Evolutionary conservation across 2,329 filamentous ascomycete genomes (phyloP), one percentile per base, ranked within the genome.

Genomic region (Diaporthe sp.): DNA sequence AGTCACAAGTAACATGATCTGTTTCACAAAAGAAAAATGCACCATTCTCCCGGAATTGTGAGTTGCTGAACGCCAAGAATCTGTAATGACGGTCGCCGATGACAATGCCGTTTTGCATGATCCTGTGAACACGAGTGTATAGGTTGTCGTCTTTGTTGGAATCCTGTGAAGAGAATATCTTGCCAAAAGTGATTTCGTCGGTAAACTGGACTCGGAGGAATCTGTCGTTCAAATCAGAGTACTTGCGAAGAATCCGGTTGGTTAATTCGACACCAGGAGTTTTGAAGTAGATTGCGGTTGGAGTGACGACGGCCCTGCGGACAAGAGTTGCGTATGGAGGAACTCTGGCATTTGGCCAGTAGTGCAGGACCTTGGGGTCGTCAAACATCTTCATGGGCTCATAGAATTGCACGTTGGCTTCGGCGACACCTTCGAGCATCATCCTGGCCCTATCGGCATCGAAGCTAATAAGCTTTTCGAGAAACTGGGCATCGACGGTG

Each of bases 31-130:
- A 98, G 83, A 99, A 98, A 80, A 97, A 98, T 0, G 95, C 96
- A 0, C 96, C 94, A 78, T 96, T 92, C 80, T 98, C 96, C 69
- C 96, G 91, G 75, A 99, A 94, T 79, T 99, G 97, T 0, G 97
- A 98, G 82, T 97, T 98, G 0, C 97, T 96, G 84, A 96, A 98
- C 0, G 96, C 97, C 35, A 99, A 89, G 77, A 98, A 98, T 78
- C 96, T 90, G 82, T 95, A 99, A 74, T 91, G 90, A 10, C 95
- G 92, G 77, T 93, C 94, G 6, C 95, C 97, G 67, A 99, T 92
- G 0, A 87, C 87, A 77, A 99, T 96, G 0, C 97, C 97, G 72
- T 97, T 90, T 58, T 85, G 88, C 80, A 98, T 85, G 0, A 93
- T 90, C 64, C 93, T 89, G 76, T 91, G 91, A 28, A 98, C 89